phyloP scores from a whole-genome alignment of 805 yeast genomes.

The Dipodascopsis uninucleata region DNA sequence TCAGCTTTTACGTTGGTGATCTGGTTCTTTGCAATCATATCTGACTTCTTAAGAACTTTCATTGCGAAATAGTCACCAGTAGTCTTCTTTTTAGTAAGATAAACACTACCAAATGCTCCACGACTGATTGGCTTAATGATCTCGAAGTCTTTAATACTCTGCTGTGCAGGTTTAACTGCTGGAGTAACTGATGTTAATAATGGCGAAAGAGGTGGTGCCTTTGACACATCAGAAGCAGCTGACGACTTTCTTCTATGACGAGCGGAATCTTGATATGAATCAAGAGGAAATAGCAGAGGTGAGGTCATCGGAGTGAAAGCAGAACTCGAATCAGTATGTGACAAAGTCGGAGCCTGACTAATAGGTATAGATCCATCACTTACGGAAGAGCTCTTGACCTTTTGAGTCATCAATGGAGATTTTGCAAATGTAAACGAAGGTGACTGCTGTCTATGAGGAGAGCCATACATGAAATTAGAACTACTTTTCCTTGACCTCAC shows the following conservation, averaged over 20 bases:
- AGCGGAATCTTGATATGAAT: conserved; percentile 30
- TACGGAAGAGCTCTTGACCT: conserved; percentile 2
- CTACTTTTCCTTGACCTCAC: conserved; percentile 15
- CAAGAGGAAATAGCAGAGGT: conserved; percentile 53
- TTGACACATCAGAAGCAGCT: conserved; percentile 35
- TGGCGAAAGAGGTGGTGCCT: conserved; percentile 80
- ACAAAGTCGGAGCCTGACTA: no score
- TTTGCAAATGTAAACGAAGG: conserved; percentile 21
- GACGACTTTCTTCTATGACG: conserved; percentile 34
- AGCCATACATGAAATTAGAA: conserved; percentile 18
- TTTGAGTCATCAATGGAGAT: conserved; percentile 16
- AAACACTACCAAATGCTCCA: conserved; percentile 97
- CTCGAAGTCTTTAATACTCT: conserved; percentile 83
- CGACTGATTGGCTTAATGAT: conserved; percentile 88
- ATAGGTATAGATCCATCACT: neutral
- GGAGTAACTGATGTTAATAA: conserved; percentile 64
- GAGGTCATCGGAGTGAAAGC: conserved; percentile 52
- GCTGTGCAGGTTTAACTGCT: conserved; percentile 50
- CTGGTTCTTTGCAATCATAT: conserved; percentile 96
- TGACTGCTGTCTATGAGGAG: conserved; percentile 26
- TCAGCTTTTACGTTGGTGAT: conserved; percentile 92
- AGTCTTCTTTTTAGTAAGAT: conserved; percentile 70
- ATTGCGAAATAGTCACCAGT: conserved; percentile 97
- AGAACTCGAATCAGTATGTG: no score
- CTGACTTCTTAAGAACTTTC: conserved; percentile 84